A percentile compares a stretch with the other conserved stretches of the same genome.
phyloP scores from a whole-genome alignment of 257 asterid species.

The Ehretia macrophylla region DNA sequence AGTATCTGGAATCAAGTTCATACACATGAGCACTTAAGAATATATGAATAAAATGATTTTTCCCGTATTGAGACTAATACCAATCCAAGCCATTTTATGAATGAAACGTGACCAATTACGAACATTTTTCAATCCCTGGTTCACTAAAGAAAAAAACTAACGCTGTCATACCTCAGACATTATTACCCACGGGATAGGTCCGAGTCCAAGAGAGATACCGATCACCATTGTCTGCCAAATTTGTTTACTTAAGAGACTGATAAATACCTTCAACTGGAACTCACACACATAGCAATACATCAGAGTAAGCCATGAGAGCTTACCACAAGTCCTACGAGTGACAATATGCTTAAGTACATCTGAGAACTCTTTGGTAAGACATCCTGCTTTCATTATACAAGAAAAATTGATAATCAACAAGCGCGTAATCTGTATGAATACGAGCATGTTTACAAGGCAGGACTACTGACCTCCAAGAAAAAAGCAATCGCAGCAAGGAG shows the following conservation, averaged over 20 bases:
- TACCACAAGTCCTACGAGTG: slow-evolving; percentile 77
- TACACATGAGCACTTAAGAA: too few relatives aligned
- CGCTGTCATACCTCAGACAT: slow-evolving; percentile 76
- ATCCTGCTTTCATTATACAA: slow-evolving; percentile 37
- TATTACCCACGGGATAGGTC: slow-evolving; percentile 84
- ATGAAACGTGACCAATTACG: too few relatives aligned
- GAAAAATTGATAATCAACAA: too few relatives aligned
- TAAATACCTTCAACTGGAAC: slow-evolving; percentile 1
- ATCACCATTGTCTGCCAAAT: slow-evolving; percentile 54
- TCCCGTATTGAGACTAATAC: not conserved
- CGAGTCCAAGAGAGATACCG: slow-evolving; percentile 78
- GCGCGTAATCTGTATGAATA: not conserved
- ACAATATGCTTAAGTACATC: slow-evolving; percentile 35
- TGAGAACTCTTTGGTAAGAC: slow-evolving; percentile 37
- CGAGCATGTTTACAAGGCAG: not conserved
- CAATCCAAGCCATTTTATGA: not conserved
- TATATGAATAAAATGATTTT: not conserved
- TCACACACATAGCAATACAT: not conserved
- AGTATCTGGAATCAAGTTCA: slow-evolving; percentile 56
- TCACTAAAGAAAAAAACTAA: too few relatives aligned
- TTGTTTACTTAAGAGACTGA: slow-evolving; percentile 6
- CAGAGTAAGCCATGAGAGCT: slow-evolving; percentile 3
- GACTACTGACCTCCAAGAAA: slow-evolving; percentile 56
- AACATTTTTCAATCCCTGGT: too few relatives aligned
- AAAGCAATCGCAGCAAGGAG: slow-evolving; percentile 66